phyloP scores from a whole-genome alignment of 495 filamentous ascomycete species.

The Penicillium ucsense region DNA sequence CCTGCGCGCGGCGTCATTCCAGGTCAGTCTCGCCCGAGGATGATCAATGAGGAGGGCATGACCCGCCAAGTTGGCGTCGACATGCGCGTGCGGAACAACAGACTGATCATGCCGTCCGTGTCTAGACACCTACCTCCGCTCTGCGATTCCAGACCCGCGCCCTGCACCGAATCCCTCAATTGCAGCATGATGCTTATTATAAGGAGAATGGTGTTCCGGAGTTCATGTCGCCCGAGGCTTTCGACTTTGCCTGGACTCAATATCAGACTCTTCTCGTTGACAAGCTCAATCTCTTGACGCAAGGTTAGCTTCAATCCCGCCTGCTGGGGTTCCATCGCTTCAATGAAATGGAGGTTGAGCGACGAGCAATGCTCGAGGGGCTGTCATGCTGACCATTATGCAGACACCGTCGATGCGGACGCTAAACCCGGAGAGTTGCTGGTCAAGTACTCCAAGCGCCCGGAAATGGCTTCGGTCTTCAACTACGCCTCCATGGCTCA shows the following conservation, averaged over 20 bases:
- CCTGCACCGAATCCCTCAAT: slow-evolving; percentile 48
- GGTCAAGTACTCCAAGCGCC: slow-evolving; percentile 67
- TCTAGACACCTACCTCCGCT: slow-evolving; percentile 32
- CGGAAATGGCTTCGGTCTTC: slow-evolving; percentile 68
- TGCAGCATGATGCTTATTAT: slow-evolving; percentile 45
- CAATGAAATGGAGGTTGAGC: no score
- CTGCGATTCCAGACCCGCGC: slow-evolving; percentile 34
- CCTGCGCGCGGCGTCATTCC: slow-evolving; percentile 35
- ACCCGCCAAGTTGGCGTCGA: no score
- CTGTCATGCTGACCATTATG: background rate
- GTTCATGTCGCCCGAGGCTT: slow-evolving; percentile 55
- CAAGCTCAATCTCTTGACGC: slow-evolving; percentile 63
- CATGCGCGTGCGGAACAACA: background rate
- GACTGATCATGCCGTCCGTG: slow-evolving; percentile 14
- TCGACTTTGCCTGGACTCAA: slow-evolving; percentile 68
- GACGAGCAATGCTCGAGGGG: no score
- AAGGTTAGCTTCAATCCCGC: slow-evolving; percentile 45
- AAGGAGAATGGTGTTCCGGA: slow-evolving; percentile 52
- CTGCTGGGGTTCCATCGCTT: background rate
- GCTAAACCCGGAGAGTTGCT: slow-evolving; percentile 55
- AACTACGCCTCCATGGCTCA: slow-evolving; percentile 93
- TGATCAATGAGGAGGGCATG: no score
- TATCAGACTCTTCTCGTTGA: slow-evolving; percentile 67
- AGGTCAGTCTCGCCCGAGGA: slow-evolving; percentile 15
- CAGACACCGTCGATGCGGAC: slow-evolving; percentile 48